These are phyloP conservation scores for Fusarium austroafricanum DNA, from an alignment of 2,329 filamentous ascomycete species.

Conservation along the genomic window DNA sequence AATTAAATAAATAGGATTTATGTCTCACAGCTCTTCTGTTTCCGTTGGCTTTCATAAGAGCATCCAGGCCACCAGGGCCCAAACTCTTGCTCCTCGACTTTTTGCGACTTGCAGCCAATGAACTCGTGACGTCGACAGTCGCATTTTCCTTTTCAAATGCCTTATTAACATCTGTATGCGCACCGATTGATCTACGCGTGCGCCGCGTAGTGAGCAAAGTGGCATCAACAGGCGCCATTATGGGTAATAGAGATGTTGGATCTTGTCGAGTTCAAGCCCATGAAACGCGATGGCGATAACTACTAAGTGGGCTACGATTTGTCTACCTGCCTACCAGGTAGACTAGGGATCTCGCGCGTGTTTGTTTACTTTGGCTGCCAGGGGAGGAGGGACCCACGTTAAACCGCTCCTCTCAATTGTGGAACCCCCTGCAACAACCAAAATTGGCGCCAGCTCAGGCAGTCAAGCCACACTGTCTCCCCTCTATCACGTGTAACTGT, in stretches of 20 bases:
- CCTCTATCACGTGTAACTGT: slow-evolving; percentile 45
- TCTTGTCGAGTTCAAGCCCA: slow-evolving; percentile 27
- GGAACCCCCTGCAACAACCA: neutral
- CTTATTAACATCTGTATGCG: slow-evolving; percentile 64
- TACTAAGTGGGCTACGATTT: slow-evolving; percentile 38
- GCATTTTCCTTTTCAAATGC: slow-evolving; percentile 81
- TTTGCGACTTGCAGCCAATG: slow-evolving; percentile 64
- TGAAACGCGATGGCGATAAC: slow-evolving; percentile 40
- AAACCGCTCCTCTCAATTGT: neutral
- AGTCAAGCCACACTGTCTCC: neutral
- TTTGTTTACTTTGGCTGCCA: slow-evolving; percentile 55
- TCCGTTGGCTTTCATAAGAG: slow-evolving; percentile 77
- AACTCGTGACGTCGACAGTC: slow-evolving; percentile 72
- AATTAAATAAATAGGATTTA: neutral
- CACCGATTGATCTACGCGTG: slow-evolving; percentile 78
- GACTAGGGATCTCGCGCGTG: slow-evolving; percentile 45
- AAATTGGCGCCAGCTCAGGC: slow-evolving; percentile 35
- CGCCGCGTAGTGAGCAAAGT: slow-evolving; percentile 68
- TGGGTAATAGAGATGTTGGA: slow-evolving; percentile 30
- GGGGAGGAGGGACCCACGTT: slow-evolving; percentile 40
- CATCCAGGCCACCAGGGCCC: slow-evolving; percentile 89
- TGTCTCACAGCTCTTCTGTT: slow-evolving; percentile 80
- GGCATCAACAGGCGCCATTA: slow-evolving; percentile 54
- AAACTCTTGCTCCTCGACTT: slow-evolving; percentile 96
- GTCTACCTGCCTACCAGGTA: too few species aligned